Evolutionary conservation across 768 basidiomycete species (phyloP).

Genomic region (Lyophyllum decastes): DNA sequence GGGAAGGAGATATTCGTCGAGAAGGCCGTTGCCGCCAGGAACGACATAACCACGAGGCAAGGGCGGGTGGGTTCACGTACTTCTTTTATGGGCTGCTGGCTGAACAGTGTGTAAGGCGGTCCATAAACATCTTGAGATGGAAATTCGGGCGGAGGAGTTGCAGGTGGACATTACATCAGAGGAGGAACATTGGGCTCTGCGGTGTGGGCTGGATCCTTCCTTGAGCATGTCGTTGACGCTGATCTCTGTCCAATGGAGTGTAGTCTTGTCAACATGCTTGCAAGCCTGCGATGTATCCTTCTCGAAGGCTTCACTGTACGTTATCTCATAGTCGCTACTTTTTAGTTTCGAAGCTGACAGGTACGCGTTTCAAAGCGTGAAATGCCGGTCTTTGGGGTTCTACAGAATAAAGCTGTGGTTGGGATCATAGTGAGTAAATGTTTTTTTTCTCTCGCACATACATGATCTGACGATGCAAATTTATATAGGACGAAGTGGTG

Average conservation of each 20-base stretch:
- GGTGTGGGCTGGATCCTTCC: conserved; percentile 40
- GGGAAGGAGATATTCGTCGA: conserved; percentile 65
- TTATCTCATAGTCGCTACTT: background rate
- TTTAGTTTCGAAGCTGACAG: background rate
- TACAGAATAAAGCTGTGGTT: conserved; percentile 62
- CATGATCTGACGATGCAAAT: background rate
- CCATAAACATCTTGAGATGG: conserved; percentile 76
- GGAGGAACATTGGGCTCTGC: conserved; percentile 80
- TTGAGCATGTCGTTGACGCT: background rate
- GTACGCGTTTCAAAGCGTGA: conserved; percentile 56
- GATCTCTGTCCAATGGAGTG: background rate
- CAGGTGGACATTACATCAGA: conserved; percentile 47
- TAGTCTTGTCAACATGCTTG: conserved; percentile 76
- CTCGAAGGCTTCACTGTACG: conserved; percentile 52
- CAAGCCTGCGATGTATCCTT: conserved; percentile 56
- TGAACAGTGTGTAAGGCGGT: conserved; percentile 47
- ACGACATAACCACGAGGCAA: conserved; percentile 53
- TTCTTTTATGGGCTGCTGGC: background rate
- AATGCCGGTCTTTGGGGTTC: conserved; percentile 79
- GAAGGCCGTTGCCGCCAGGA: conserved; percentile 48
- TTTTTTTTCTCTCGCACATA: background rate
- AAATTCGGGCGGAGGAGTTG: conserved; percentile 62
- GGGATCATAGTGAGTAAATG: conserved; percentile 69
- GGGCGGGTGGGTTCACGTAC: conserved; percentile 49
- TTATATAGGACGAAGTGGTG: conserved; percentile 53